phyloP scores from a whole-genome alignment of 2,329 filamentous ascomycete species.

The Colletotrichum tropicale region DNA sequence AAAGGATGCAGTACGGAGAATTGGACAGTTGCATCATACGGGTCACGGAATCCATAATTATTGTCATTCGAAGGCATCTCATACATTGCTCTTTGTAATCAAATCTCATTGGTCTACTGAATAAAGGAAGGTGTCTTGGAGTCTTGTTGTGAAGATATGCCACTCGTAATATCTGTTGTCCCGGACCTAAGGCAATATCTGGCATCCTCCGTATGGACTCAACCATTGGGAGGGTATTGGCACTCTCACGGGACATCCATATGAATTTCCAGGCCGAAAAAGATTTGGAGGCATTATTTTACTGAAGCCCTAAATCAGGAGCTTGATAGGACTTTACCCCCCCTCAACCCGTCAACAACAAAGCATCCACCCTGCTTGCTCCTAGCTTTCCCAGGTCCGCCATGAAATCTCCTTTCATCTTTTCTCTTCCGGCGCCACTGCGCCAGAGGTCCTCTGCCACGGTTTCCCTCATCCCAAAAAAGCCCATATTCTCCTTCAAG shows the following conservation, averaged over 20 bases:
- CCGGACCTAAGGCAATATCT: neutral
- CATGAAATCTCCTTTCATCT: neutral
- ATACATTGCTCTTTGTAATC: neutral
- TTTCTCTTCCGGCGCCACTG: neutral
- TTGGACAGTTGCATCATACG: neutral
- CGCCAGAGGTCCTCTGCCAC: neutral
- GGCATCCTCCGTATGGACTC: neutral
- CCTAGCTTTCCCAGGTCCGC: too few relatives aligned
- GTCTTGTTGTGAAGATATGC: neutral
- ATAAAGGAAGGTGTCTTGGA: neutral
- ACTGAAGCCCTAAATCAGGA: neutral
- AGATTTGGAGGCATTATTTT: neutral
- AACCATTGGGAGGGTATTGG: accelerated
- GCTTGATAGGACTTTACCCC: neutral
- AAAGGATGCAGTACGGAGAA: neutral
- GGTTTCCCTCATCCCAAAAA: neutral
- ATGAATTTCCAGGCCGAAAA: neutral
- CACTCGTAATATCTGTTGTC: neutral
- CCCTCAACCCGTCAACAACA: neutral
- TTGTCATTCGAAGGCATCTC: neutral
- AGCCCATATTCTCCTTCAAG: neutral
- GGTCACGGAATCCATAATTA: neutral
- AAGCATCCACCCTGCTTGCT: neutral
- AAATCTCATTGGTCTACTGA: neutral
- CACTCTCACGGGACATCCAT: neutral